These are phyloP conservation scores for Apiotrichum sp. DNA, from an alignment of 1,284 basidiomycete genomes.

Conservation along the genomic window DNA sequence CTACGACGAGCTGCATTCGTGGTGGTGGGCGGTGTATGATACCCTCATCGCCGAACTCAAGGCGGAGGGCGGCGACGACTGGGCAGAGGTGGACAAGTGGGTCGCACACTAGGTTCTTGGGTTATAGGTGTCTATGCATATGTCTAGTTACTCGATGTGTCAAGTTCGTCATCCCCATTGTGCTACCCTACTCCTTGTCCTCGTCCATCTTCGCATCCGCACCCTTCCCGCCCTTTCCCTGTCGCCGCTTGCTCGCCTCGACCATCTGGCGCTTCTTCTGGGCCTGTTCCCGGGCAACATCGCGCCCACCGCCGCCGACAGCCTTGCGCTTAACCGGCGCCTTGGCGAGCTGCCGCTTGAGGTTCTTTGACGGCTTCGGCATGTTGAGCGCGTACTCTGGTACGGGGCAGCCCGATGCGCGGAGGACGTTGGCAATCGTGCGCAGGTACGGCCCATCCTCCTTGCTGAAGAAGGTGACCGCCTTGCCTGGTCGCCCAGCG, in stretches of 20 bases:
- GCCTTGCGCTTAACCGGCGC: constrained; percentile 65
- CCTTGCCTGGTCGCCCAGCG: constrained; percentile 82
- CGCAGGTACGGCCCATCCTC: constrained; percentile 88
- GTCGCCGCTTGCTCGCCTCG: constrained; percentile 43
- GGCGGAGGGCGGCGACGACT: constrained; percentile 22
- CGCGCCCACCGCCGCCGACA: constrained; percentile 60
- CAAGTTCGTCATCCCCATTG: too few relatives aligned
- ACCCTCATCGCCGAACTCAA: constrained; percentile 37
- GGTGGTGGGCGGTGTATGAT: constrained; percentile 48
- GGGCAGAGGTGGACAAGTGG: constrained; percentile 33
- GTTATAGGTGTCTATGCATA: too few relatives aligned
- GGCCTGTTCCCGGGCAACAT: constrained; percentile 63
- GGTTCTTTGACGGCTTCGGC: constrained; percentile 81
- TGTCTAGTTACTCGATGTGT: background rate
- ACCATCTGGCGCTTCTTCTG: constrained; percentile 61
- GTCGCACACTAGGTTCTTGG: constrained; percentile 13
- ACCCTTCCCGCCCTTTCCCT: constrained; percentile 25
- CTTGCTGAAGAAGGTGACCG: constrained; percentile 91
- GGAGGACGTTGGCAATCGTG: constrained; percentile 91
- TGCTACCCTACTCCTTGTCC: too few relatives aligned
- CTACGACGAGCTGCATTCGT: constrained; percentile 39
- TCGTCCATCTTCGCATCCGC: constrained; percentile 1
- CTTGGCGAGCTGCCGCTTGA: constrained; percentile 75
- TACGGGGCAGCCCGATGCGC: constrained; percentile 79
- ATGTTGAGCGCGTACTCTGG: constrained; percentile 86